Base-by-base conservation (phyloP, 2,329 filamentous ascomycete species). In the Trichoderma citrinoviride region DNA sequence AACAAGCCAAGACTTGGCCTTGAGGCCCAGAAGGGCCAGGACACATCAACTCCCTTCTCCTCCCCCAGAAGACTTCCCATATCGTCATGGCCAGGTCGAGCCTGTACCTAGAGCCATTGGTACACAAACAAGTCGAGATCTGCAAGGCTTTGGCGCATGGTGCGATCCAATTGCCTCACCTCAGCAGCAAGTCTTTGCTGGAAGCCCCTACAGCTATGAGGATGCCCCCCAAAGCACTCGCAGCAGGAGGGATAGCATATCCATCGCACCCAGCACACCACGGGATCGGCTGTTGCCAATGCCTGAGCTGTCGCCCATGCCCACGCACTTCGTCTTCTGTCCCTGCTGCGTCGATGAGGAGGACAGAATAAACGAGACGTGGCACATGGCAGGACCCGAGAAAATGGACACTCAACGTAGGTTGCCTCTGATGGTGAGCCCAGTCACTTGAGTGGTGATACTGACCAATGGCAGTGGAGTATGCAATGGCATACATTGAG, bases 351-450 rank as follows among this genome's bases (percentile, higher is more conserved):
- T 40, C 7, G 61, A 66, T 43, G 65, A 66, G 8, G 65, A 66
- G 2, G 47, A 49, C 21, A 57, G 61, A 27, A 66, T 66, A 19
- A 64, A 64, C 43, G 65, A 66, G 19, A 64, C 60, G 23, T 66
- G 65, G 65, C 53, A 62, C 21, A 64, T 66, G 65, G 61, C 52
- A 19, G 44, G 53, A 12, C 57, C 64, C 19, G 61, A 66, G 23
- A 66, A 64, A 33, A 66, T 64, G 65, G 54, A 66, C n/a, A 40
- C 53, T 55, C 65, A 66, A 55, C 23, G 65, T 66, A 60, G 58
- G 65, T 29, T 27, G 23, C 46, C 47, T 40, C 27, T 15, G n/a
- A 21, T 21, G 25, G 25, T 8, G n/a, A 17, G 29, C 7, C 15
- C 46, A 27, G 8, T 41, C 54, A 60, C 50, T 47, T 27, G 23